phyloP scores from a whole-genome alignment of 2,329 filamentous ascomycete genomes.

The Cercospora sesami region DNA sequence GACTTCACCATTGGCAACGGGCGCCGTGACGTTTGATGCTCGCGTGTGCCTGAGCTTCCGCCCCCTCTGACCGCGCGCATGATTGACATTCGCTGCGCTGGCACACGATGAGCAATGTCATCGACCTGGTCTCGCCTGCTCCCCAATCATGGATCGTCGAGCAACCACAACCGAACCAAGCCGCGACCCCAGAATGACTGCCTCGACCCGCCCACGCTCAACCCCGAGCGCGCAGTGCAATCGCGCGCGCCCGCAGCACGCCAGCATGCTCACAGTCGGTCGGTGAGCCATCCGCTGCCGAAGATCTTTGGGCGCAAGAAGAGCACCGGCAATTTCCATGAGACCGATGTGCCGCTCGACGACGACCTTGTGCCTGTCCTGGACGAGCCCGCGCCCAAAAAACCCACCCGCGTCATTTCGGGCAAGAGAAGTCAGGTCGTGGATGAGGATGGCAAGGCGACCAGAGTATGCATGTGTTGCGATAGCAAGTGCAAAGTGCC shows the following conservation, averaged over 20 bases:
- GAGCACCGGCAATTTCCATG: slow-evolving; percentile 46
- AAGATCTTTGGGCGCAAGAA: slow-evolving; percentile 64
- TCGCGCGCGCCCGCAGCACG: slow-evolving; percentile 22
- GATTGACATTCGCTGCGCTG: not conserved
- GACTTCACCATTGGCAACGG: slow-evolving; percentile 5
- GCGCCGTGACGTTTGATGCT: not conserved
- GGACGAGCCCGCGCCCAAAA: slow-evolving; percentile 35
- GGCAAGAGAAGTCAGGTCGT: slow-evolving; percentile 35
- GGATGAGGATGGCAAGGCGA: slow-evolving; percentile 58
- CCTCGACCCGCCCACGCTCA: slow-evolving; percentile 29
- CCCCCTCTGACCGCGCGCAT: not conserved
- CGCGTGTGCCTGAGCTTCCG: not conserved
- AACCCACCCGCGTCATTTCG: slow-evolving; percentile 32
- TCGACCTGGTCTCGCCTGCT: slow-evolving; percentile 39
- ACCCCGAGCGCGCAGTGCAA: slow-evolving; percentile 25
- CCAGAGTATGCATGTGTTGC: slow-evolving; percentile 82
- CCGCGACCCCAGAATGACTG: slow-evolving; percentile 26
- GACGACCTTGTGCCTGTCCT: slow-evolving; percentile 47
- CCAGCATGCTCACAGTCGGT: slow-evolving; percentile 51
- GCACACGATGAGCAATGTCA: slow-evolving; percentile 31
- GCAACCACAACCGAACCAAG: slow-evolving; percentile 26
- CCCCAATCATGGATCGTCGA: slow-evolving; percentile 19
- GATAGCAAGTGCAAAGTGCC: slow-evolving; percentile 79
- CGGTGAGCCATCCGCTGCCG: slow-evolving; percentile 78
- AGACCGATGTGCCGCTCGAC: slow-evolving; percentile 42